Evolutionary conservation across 2,329 filamentous ascomycete species (phyloP), one percentile per base, ranked within the genome.

Genomic region (Ophiostoma ulmi): DNA sequence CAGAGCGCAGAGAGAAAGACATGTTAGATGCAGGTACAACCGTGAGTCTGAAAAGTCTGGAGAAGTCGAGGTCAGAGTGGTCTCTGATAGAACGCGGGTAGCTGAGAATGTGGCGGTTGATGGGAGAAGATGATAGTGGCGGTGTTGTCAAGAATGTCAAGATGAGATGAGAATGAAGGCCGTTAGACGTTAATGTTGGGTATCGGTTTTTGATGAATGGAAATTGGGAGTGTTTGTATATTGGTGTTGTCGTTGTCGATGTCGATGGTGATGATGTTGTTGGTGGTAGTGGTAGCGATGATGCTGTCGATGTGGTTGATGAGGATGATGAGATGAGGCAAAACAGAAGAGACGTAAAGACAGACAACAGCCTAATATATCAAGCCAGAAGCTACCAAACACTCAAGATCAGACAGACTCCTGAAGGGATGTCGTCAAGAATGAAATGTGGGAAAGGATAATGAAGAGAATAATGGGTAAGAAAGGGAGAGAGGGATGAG

Each of bases 401-500:
- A 14, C 36, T 39, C 67, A 41, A 41, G 52, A 69, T n/a, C 48
- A 48, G 31, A 52, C 55, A 13, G 31, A 20, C 52, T 52, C 41
- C 52, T 52, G 35, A 38, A 69, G 14, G 67, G 35, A 52, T n/a
- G 22, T 39, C 36, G 38, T 67, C 64, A 67, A 67, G 64, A 41
- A 67, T 44, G 38, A 44, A 11, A 61, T 20, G 39, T 68, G 39
- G 39, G 52, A 67, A 38, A 65, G 58, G 31, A 35, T 67, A 31
- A 48, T 67, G 20, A 48, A 20, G n/a, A 31, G 63, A 39, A 65
- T 38, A 65, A 38, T 41, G 65, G 20, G 48, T 13, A 68, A 39
- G 65, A 68, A 70, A 70, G 70, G 69, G 65, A 38, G 69, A 65
- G 55, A 70, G 71, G 70, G 70, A 70, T 71, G 63, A 48, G 63